Conservation (phyloP, 768 basidiomycete species). For the Cantharellus cinnabarinus region DNA sequence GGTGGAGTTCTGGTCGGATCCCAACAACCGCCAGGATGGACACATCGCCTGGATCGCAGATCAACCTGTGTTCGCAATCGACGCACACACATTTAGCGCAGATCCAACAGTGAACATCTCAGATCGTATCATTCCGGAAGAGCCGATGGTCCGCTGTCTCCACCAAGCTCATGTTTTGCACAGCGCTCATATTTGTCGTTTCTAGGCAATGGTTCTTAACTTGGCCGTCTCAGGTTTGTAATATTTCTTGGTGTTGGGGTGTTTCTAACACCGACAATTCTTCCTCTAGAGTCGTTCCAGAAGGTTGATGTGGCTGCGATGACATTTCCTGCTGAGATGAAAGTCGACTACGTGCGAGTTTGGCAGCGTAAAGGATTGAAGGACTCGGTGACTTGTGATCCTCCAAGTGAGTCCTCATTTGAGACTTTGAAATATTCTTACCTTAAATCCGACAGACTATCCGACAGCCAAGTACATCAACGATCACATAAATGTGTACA, state of each 20-base stretch:
- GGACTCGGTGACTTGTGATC: slow-evolving; percentile 45
- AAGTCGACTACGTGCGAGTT: slow-evolving; percentile 67
- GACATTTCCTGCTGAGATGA: slow-evolving; percentile 48
- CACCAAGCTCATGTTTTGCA: not conserved
- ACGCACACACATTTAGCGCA: slow-evolving; percentile 13
- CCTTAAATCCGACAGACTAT: slow-evolving; percentile 17
- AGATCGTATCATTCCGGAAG: slow-evolving; percentile 18
- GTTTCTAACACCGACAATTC: slow-evolving; percentile 26
- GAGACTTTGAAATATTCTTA: not conserved
- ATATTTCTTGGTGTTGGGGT: not conserved
- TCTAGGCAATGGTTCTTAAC: slow-evolving; percentile 8
- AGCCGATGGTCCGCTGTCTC: slow-evolving; percentile 16
- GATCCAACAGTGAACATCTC: slow-evolving; percentile 14
- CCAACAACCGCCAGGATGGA: slow-evolving; percentile 12
- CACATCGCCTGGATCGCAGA: slow-evolving; percentile 17
- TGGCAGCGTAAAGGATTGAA: slow-evolving; percentile 41
- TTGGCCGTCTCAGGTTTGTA: slow-evolving; percentile 8
- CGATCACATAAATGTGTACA: slow-evolving; percentile 35
- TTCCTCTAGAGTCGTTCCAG: slow-evolving; percentile 42
- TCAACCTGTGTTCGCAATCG: slow-evolving; percentile 14
- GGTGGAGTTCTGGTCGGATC: slow-evolving; percentile 21
- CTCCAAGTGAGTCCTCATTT: slow-evolving; percentile 12
- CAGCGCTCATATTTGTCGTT: not conserved
- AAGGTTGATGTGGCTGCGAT: slow-evolving; percentile 32
- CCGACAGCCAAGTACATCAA: slow-evolving; percentile 50